These are phyloP conservation scores for Lentinus polychrous DNA, from an alignment of 1,284 basidiomycete species.

Conservation along the genomic window DNA sequence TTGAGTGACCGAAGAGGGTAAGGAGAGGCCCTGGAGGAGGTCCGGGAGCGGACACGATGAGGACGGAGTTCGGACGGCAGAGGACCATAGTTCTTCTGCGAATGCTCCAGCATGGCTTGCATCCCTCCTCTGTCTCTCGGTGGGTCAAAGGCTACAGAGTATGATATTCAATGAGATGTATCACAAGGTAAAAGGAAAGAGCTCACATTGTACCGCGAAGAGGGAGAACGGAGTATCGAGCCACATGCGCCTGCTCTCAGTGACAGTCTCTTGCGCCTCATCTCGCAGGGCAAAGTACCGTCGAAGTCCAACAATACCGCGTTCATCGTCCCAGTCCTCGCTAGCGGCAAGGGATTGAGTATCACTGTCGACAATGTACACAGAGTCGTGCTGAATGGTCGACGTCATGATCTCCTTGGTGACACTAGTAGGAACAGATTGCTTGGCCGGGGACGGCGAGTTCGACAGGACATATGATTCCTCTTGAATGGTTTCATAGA, in stretches of 20 bases:
- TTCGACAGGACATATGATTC: constrained; percentile 38
- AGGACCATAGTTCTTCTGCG: constrained; percentile 59
- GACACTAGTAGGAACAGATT: constrained; percentile 10
- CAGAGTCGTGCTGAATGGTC: constrained; percentile 25
- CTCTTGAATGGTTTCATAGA: constrained; percentile 76
- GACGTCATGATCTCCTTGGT: constrained; percentile 8
- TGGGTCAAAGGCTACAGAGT: constrained; percentile 56
- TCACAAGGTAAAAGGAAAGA: background rate
- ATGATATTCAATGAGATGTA: background rate
- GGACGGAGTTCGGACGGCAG: constrained; percentile 62
- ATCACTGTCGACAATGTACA: constrained; percentile 55
- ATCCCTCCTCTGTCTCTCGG: constrained; percentile 58
- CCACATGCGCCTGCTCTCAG: constrained; percentile 61
- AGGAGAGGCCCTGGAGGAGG: constrained; percentile 62
- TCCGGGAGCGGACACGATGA: constrained; percentile 55
- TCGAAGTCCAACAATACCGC: constrained; percentile 50
- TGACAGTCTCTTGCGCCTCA: constrained; percentile 61
- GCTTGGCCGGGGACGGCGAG: constrained; percentile 29
- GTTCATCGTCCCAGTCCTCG: constrained; percentile 58
- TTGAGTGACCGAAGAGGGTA: constrained; percentile 51
- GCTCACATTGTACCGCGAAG: constrained; percentile 67
- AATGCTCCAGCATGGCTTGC: constrained; percentile 67
- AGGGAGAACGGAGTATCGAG: constrained; percentile 66
- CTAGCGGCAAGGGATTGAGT: constrained; percentile 33
- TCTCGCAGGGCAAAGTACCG: constrained; percentile 63